Evolutionary conservation across 2,329 filamentous ascomycete species (phyloP), one percentile per base, ranked within the genome.

Genomic region (Hymenoscyphus albidus): DNA sequence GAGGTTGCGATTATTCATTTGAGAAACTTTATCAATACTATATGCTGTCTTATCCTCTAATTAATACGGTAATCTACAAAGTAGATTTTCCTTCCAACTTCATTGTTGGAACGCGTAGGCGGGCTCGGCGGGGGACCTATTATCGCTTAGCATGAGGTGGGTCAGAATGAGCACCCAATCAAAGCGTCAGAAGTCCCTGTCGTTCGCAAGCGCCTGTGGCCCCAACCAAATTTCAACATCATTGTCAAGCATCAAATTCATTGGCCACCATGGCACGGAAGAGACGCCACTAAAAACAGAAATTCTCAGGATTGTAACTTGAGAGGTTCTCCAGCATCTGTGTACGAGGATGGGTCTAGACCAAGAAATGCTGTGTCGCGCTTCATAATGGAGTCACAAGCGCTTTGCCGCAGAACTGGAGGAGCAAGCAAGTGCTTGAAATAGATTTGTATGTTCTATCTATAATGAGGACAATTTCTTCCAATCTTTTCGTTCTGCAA

Each of bases 201-300:
- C 42, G 35, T 35, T 32, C 18, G 10, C 12, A 55, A 62, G 61
- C 61, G 61, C 54, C 16, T 35, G 55, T 14, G 61, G 27, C 18
- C 18, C 18, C 13, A 54, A 57, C 31, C 42, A 27, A 54, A 62
- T 48, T 58, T 62, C 61, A 62, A 58, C 51, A 9, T 18, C 38
- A 22, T 1, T 13, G 35, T 55, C 39, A 57, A 62, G 48, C 55
- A 51, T n/a, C 22, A 58, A n/a, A 56, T 35, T 38, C 16, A 62
- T 62, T 62, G 61, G 61, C 38, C 32, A 42, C 31, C 7, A 35
- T 35, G 32, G 16, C 51, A 62, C 54, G 12, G 48, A 22, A 62
- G n/a, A 58, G 35, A 27, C 51, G 54, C 51, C 35, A 35, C 35
- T 16, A 5, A 18, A 42, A n/a, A 18, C 22, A 14, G 22, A 56